phyloP scores from a whole-genome alignment of 2,329 filamentous ascomycete genomes.

The Dactylellina drechsleri region DNA sequence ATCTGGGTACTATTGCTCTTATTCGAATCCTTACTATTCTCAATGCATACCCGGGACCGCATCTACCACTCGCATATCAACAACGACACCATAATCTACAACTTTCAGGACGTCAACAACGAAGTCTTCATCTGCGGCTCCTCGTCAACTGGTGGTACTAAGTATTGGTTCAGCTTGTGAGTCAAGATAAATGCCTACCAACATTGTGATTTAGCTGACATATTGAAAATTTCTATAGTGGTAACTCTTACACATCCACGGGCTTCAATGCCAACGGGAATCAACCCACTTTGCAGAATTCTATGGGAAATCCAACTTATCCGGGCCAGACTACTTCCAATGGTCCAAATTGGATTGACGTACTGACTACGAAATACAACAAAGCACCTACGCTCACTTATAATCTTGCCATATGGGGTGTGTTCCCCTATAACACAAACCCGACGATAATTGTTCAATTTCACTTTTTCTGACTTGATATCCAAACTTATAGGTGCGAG shows the following conservation, averaged over 20 bases:
- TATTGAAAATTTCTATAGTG: slow-evolving; percentile 5
- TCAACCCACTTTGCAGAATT: slow-evolving; percentile 23
- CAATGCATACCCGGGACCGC: slow-evolving; percentile 1
- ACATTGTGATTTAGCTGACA: background rate
- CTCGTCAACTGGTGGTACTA: slow-evolving; percentile 18
- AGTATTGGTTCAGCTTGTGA: slow-evolving; percentile 50
- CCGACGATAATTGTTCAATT: background rate
- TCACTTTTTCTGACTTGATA: background rate
- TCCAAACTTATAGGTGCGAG: slow-evolving; percentile 14
- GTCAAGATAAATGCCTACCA: background rate
- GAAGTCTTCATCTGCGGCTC: slow-evolving; percentile 5
- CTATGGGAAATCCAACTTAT: slow-evolving; percentile 38
- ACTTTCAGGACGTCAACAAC: slow-evolving; percentile 16
- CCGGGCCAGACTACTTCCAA: slow-evolving; percentile 38
- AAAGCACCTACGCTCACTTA: slow-evolving; percentile 25
- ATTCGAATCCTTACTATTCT: background rate
- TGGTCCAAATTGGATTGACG: slow-evolving; percentile 42
- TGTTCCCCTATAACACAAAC: background rate
- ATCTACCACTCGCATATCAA: slow-evolving; percentile 22
- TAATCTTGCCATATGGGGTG: slow-evolving; percentile 33
- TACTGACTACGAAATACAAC: slow-evolving; percentile 38
- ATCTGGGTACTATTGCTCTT: background rate
- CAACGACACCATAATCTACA: slow-evolving; percentile 11
- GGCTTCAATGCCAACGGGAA: slow-evolving; percentile 33
- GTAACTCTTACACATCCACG: slow-evolving; percentile 35